Base-by-base conservation (phyloP, 176 grass and related monocot genomes). In the Aegilops bicornis region DNA sequence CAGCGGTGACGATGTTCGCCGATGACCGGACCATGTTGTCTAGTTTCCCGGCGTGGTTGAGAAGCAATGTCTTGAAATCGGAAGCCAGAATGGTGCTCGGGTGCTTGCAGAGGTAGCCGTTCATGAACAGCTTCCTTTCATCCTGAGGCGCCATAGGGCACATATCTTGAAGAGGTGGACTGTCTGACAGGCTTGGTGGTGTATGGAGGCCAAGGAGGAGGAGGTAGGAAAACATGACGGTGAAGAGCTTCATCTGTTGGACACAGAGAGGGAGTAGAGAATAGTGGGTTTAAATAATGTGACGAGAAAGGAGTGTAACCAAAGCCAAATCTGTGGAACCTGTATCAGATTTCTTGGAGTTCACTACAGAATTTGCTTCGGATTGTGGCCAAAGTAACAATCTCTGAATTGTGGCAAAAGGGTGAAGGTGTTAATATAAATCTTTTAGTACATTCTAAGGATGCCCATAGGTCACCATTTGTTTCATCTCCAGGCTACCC, bases 11-110 rank as follows among this genome's bases (percentile, higher is more conserved):
- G 13, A 94, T 83, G 80, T 72, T 94, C 58, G 68, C 67, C 1
- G 80, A 89, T 31, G 89, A 94, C 17, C 50, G 50, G 42, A 63
- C 48, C 31, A 89, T 42, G 84, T 85, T 91, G 56, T 56, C 50
- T 56, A 56, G 50, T 56, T 56, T 56, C 50, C 50, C 17, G 17
- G 50, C 16, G 7, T 20, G 50, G 50, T 56, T 56, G 50, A 56
- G 17, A 82, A 88, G 80, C 76, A 77, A 72, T 16, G 85, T 87
- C 85, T 93, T 91, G 86, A 94, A 94, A 59, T 94, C 92, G 6
- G 87, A 89, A 0, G 92, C 87, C 54, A 73, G 7, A 50, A 89
- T 77, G 87, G 69, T 78, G 70, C 35, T 89, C 25, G 86, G 86
- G 29, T 78, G 68, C 65, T 94, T 94, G 84, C 89, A 94, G 76